Percentiles rank a stretch among this genome's conserved stretches.
phyloP scores from a whole-genome alignment of 805 yeast species.

The Pichia heedii region DNA sequence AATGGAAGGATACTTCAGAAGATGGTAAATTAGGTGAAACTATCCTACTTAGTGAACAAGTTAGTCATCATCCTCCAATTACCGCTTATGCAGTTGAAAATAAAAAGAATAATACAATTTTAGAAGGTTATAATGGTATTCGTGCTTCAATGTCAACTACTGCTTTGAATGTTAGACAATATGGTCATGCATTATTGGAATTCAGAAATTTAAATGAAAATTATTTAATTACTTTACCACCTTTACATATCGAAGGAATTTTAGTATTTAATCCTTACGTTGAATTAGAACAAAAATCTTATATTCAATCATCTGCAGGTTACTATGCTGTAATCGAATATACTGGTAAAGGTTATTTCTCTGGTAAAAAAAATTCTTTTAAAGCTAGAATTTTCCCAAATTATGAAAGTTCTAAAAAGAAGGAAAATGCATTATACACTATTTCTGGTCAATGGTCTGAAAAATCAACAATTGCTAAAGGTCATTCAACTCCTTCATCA shows the following conservation, averaged over 20 bases:
- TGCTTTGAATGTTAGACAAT: conserved; percentile 80
- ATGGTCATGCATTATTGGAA: conserved; percentile 77
- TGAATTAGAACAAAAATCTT: conserved; percentile 85
- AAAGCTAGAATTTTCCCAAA: conserved; percentile 72
- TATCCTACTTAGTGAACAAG: conserved; percentile 78
- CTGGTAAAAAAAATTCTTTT: conserved; percentile 89
- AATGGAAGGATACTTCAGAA: conserved; percentile 54
- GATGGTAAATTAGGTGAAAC: conserved; percentile 63
- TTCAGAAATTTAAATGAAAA: conserved; percentile 54
- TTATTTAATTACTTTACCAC: conserved; percentile 82
- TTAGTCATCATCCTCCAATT: conserved; percentile 94
- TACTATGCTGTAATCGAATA: conserved; percentile 65
- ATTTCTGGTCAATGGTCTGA: conserved; percentile 93
- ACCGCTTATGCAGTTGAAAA: conserved; percentile 86
- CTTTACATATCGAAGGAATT: conserved; percentile 90
- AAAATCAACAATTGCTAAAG: conserved; percentile 53
- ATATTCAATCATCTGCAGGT: conserved; percentile 76
- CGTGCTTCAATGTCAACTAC: conserved; percentile 73
- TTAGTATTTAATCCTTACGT: conserved; percentile 88
- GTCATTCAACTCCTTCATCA: conserved; percentile 34
- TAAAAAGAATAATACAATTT: conserved; percentile 53
- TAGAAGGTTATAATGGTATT: conserved; percentile 87
- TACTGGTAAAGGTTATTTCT: conserved; percentile 89
- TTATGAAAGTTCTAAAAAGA: conserved; percentile 36
- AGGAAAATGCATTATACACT: conserved; percentile 63